These are phyloP conservation scores for Theobroma cacao DNA, from an alignment of 345 rosid genomes.

Conservation along the genomic window DNA sequence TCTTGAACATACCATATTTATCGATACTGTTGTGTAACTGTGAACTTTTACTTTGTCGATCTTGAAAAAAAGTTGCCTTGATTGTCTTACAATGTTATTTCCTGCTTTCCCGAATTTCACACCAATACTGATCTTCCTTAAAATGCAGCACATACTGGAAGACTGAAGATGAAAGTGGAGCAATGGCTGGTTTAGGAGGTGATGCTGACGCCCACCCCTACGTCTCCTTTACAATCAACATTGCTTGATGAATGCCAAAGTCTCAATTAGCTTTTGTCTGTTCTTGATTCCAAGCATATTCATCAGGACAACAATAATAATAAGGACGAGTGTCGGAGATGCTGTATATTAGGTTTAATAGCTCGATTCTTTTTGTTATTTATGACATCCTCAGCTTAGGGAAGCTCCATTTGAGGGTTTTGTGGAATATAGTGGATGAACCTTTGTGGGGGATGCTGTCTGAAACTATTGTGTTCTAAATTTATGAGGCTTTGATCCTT, in stretches of 20 bases:
- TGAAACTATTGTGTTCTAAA: conserved; percentile 11
- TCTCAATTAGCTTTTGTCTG: background rate
- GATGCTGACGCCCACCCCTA: conserved; percentile 80
- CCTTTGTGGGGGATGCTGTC: conserved; percentile 17
- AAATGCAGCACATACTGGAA: conserved; percentile 85
- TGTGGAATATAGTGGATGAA: background rate
- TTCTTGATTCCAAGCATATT: conserved; percentile 16
- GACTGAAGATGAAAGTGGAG: conserved; percentile 83
- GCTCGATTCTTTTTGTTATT: conserved; percentile 40
- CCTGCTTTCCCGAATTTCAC: background rate
- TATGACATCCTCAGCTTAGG: conserved; percentile 20
- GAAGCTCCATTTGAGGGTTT: conserved; percentile 4
- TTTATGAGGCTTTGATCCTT: background rate
- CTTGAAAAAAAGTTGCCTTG: background rate
- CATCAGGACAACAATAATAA: conserved; percentile 23
- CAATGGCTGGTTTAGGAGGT: conserved; percentile 75
- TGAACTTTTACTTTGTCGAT: background rate
- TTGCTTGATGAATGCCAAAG: conserved; percentile 41
- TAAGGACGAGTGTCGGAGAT: conserved; percentile 22
- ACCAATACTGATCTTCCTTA: background rate
- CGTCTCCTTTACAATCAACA: conserved; percentile 92
- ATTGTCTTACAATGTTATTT: background rate
- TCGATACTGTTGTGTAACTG: background rate
- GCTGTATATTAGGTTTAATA: conserved; percentile 34
- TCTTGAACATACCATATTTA: background rate